These are phyloP conservation scores for Acephala macrosclerotiorum DNA, from an alignment of 2,329 filamentous ascomycete genomes.

Conservation along the genomic window DNA sequence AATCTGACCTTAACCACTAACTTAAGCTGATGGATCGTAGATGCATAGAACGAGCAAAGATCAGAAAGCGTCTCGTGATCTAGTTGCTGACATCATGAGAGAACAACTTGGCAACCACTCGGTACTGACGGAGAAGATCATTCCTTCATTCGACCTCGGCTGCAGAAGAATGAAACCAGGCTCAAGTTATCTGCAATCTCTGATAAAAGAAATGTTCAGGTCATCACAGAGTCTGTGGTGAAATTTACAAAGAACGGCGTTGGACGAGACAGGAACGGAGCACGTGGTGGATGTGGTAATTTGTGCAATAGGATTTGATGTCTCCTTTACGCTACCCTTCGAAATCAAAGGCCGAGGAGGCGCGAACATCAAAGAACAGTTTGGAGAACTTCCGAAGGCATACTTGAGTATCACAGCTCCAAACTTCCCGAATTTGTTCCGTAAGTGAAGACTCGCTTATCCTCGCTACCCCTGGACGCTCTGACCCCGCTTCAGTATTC, in stretches of 20 bases:
- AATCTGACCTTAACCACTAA: too few species aligned
- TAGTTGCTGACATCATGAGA: constrained; percentile 28
- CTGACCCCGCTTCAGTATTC: constrained; percentile 26
- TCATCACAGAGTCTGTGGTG: constrained; percentile 33
- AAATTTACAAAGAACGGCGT: constrained; percentile 47
- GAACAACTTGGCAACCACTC: constrained; percentile 28
- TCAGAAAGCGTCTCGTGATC: constrained; percentile 27
- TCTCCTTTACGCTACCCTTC: constrained; percentile 39
- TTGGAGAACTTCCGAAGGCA: constrained; percentile 32
- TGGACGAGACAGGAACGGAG: constrained; percentile 38
- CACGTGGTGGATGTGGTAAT: constrained; percentile 47
- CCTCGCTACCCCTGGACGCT: constrained; percentile 41
- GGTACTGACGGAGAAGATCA: constrained; percentile 29
- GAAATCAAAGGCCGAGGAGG: constrained; percentile 34
- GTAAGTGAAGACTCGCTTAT: constrained; percentile 41
- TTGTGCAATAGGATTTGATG: constrained; percentile 46
- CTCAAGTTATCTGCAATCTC: constrained; percentile 51
- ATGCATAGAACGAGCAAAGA: constrained; percentile 31
- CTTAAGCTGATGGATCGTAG: constrained; percentile 5
- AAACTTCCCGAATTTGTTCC: constrained; percentile 37
- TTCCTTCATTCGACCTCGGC: constrained; percentile 43
- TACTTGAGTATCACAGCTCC: constrained; percentile 37
- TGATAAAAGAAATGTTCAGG: constrained; percentile 48
- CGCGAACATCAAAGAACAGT: constrained; percentile 31
- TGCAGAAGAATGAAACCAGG: constrained; percentile 54